Conservation (phyloP, 495 filamentous ascomycete species). For the Penicillium lividum region DNA sequence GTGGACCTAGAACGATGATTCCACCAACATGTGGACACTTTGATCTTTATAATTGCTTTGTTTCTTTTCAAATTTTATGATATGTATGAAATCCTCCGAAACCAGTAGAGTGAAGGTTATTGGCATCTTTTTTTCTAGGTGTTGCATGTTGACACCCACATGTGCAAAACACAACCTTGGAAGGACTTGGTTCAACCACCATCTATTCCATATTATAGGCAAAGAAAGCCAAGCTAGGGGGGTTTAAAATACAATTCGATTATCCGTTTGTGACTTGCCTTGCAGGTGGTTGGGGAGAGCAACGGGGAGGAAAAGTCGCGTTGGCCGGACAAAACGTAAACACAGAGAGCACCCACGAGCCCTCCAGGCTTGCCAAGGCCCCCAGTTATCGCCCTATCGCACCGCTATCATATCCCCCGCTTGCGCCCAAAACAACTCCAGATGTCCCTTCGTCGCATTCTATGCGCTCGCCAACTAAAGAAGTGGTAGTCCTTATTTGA, state of each 20-base stretch:
- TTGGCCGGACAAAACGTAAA: slow-evolving; percentile 29
- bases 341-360: slow-evolving; percentile 9
- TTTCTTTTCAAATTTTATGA: neutral
- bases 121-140: too few relatives aligned
- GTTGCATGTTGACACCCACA: too few relatives aligned
- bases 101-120: neutral
- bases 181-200: too few relatives aligned
- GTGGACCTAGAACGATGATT: neutral
- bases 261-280: slow-evolving; percentile 20
- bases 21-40: neutral
- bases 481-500: slow-evolving; percentile 5
- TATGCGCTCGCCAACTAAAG: slow-evolving; percentile 8
- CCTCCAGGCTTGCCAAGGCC: slow-evolving; percentile 22
- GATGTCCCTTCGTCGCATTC: slow-evolving; percentile 8
- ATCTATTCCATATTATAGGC: too few relatives aligned
- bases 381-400: slow-evolving; percentile 34
- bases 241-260: neutral
- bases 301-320: slow-evolving; percentile 18
- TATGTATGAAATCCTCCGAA: neutral
- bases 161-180: too few relatives aligned
- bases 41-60: slow-evolving; percentile 14
- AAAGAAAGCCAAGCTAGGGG: slow-evolving; percentile 1
- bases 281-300: slow-evolving; percentile 23
- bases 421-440: slow-evolving; percentile 27
- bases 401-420: slow-evolving; percentile 26